Conservation (phyloP, 2,329 filamentous ascomycete genomes). For the Aspergillus quadrilineatus region DNA sequence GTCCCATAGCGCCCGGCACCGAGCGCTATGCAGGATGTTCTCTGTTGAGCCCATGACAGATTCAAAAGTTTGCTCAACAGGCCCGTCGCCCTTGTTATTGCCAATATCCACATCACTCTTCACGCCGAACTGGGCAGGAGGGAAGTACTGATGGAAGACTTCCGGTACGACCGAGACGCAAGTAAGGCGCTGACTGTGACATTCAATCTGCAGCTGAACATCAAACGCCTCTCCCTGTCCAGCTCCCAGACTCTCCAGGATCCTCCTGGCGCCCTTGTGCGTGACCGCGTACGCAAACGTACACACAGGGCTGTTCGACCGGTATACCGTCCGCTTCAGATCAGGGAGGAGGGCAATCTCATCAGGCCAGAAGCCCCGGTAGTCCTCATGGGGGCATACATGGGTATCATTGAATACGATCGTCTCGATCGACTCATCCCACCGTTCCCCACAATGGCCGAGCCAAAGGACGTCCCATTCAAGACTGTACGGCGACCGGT, state of each 20-base stretch:
- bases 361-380: constrained; percentile 18
- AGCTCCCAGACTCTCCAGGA: constrained; percentile 30
- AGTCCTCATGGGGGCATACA: constrained; percentile 22
- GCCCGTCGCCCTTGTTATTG: constrained; percentile 20
- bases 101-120: constrained; percentile 25
- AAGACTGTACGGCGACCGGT: constrained; percentile 28
- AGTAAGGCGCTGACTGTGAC: constrained; percentile 27
- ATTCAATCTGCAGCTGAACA: constrained; percentile 32
- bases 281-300: constrained; percentile 38
- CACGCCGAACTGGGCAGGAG: constrained; percentile 27
- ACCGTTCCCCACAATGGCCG: constrained; percentile 33
- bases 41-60: constrained; percentile 32
- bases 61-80: constrained; percentile 25
- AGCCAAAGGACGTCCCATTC: constrained; percentile 43
- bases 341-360: constrained; percentile 14
- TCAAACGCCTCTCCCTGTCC: constrained; percentile 38
- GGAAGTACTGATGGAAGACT: constrained; percentile 37
- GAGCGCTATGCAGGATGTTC: constrained; percentile 36
- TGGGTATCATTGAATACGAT: constrained; percentile 25
- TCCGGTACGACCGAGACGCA: constrained; percentile 42
- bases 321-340: constrained; percentile 29
- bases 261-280: constrained; percentile 41
- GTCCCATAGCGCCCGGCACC: constrained; percentile 34
- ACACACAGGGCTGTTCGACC: constrained; percentile 31
- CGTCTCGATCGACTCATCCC: constrained; percentile 19